Base-by-base conservation (phyloP, 2,329 filamentous ascomycete species). In the Botrytis medusae region DNA sequence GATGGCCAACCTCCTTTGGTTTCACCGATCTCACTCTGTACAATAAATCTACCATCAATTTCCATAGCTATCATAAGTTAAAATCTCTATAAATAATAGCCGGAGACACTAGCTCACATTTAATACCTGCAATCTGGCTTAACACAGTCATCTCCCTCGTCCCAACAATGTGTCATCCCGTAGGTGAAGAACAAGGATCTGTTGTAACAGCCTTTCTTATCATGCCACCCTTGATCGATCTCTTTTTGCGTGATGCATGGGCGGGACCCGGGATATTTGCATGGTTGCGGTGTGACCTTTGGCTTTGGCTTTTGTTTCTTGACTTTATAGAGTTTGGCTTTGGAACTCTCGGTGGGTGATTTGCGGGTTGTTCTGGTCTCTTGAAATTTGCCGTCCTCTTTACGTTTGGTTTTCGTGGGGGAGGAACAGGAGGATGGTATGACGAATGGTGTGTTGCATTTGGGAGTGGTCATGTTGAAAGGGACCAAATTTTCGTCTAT, bases 221-320 rank as follows among this genome's bases (percentile, higher is more conserved):
- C 65, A 44, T 69, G 65, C 48, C 48, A 69, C 32, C 65, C 65
- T 37, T 69, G 65, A 32, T 69, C 65, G 4, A 69, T 51, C 18
- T 69, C 65, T 37, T 69, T 69, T 42, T 57, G 65, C 5, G 65
- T 69, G 37, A 69, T 69, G 6, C 65, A 69, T 32, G 34, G 22
- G 34, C 48, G 48, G 7, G 65, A 44, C 3, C 32, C 1, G 6
- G 65, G 65, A 5, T 69, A 40, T 7, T 1, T 6, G 54, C 65
- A 69, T 32, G 48, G 48, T 14, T 25, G 65, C 32, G 48, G 48
- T 32, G 37, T 57, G 18, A 22, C 65, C n/a, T 44, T 63, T 8
- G n/a, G 34, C 14, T 40, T n/a, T n/a, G 4, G 12, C 3, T 40
- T n/a, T n/a, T 20, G 1, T 22, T 57, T 57, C 37, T 42, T 48